These are phyloP conservation scores for Incumbomyces lentus DNA, from an alignment of 2,329 filamentous ascomycete species.

Conservation along the genomic window DNA sequence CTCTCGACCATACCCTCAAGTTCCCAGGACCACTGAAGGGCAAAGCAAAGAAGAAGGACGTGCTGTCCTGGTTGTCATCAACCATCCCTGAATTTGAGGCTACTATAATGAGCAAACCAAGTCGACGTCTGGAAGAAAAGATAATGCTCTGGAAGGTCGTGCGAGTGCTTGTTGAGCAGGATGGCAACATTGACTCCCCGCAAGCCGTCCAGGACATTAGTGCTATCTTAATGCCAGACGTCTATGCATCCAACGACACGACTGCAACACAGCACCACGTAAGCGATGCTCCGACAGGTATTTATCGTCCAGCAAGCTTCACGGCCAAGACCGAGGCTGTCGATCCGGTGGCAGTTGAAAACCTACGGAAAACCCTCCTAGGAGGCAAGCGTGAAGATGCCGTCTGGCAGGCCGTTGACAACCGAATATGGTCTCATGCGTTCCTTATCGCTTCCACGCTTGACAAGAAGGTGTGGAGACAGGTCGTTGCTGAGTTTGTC, in stretches of 20 bases:
- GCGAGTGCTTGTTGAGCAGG: slow-evolving; percentile 70
- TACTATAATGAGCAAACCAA: slow-evolving; percentile 37
- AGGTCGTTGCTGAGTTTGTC: slow-evolving; percentile 90
- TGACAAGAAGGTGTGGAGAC: slow-evolving; percentile 68
- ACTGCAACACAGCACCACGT: slow-evolving; percentile 25
- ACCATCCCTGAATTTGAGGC: slow-evolving; percentile 67
- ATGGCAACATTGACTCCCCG: slow-evolving; percentile 67
- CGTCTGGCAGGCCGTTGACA: slow-evolving; percentile 86
- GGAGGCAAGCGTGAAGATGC: slow-evolving; percentile 80
- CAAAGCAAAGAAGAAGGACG: slow-evolving; percentile 94
- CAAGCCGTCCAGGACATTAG: slow-evolving; percentile 65
- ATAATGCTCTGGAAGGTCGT: slow-evolving; percentile 81
- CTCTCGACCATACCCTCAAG: slow-evolving; percentile 61
- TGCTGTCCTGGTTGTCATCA: slow-evolving; percentile 64
- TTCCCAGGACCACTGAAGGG: slow-evolving; percentile 84
- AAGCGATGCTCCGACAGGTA: slow-evolving; percentile 31
- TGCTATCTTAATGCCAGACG: slow-evolving; percentile 58
- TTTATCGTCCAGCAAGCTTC: slow-evolving; percentile 27
- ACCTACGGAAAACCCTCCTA: slow-evolving; percentile 63
- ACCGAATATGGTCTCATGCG: slow-evolving; percentile 90
- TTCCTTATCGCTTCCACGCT: slow-evolving; percentile 79
- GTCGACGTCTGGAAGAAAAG: slow-evolving; percentile 62
- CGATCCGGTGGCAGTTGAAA: slow-evolving; percentile 58
- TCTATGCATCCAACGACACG: slow-evolving; percentile 15
- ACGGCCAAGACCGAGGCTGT: slow-evolving; percentile 52